These are phyloP conservation scores for Pseudogymnoascus sp. DNA, from an alignment of 2,329 filamentous ascomycete genomes.

Conservation along the genomic window DNA sequence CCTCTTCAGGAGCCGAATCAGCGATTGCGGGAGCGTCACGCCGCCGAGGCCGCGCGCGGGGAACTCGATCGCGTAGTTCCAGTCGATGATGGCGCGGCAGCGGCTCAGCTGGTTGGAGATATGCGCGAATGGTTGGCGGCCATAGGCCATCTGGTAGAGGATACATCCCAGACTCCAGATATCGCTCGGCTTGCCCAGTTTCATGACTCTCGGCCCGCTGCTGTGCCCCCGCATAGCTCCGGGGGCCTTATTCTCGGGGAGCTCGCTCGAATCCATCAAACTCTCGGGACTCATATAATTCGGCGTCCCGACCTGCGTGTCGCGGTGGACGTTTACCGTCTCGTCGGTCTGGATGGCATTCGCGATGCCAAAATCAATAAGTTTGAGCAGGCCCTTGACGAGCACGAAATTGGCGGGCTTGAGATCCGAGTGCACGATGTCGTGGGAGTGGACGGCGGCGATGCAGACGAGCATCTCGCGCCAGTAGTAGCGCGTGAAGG, in stretches of 20 bases:
- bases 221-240: constrained; percentile 26
- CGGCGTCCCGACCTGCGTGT: constrained; percentile 89
- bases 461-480: constrained; percentile 98
- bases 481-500: constrained; percentile 97
- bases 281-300: constrained; percentile 99
- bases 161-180: constrained; percentile 97
- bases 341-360: constrained; percentile 94
- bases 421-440: constrained; percentile 93
- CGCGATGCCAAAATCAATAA: constrained; percentile 98
- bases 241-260: constrained; percentile 36
- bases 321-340: constrained; percentile 94
- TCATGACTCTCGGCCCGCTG: constrained; percentile 68
- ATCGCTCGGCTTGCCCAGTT: constrained; percentile 90
- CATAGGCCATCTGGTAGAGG: constrained; percentile 96
- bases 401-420: constrained; percentile 97
- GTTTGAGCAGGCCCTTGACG: constrained; percentile 81
- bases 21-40: constrained; percentile 50
- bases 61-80: constrained; percentile 66
- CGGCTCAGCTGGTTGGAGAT: constrained; percentile 81
- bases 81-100: constrained; percentile 81
- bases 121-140: constrained; percentile 90
- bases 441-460: constrained; percentile 76
- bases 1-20: constrained; percentile 55
- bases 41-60: constrained; percentile 63
- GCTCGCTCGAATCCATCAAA: constrained; percentile 76